Conservation (phyloP, 192 early-diverging fungal species). For the Podila clonocystis region DNA sequence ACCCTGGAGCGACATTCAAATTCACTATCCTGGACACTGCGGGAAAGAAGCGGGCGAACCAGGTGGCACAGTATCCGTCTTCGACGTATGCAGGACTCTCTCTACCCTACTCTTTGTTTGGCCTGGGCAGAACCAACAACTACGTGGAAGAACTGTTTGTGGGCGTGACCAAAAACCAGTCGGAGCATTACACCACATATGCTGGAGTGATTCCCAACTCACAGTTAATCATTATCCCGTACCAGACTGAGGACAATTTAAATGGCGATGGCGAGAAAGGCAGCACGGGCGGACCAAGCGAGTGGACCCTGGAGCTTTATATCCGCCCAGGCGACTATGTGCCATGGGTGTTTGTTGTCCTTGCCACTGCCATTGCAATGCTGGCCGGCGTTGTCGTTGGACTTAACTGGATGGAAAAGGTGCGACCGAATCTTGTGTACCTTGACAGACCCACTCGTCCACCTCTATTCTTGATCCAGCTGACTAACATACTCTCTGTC, state of each 20-base stretch:
- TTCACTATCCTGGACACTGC: constrained; percentile 84
- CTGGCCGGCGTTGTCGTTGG: constrained; percentile 76
- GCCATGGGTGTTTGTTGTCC: constrained; percentile 81
- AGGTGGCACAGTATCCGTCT: constrained; percentile 85
- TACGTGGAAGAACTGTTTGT: constrained; percentile 96
- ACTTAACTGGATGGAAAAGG: constrained; percentile 82
- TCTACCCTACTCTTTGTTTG: constrained; percentile 86
- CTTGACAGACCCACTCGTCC: too few relatives aligned
- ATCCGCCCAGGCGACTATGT: constrained; percentile 89
- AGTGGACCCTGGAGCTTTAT: constrained; percentile 90
- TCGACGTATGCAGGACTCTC: constrained; percentile 78
- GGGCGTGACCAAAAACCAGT: constrained; percentile 72
- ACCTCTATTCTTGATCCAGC: not conserved
- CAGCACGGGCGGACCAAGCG: constrained; percentile 47
- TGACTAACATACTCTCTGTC: not conserved
- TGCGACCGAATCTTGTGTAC: constrained; percentile 8
- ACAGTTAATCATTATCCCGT: constrained; percentile 88
- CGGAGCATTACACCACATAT: constrained; percentile 69
- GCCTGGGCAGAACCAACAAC: constrained; percentile 94
- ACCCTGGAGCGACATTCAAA: constrained; percentile 87
- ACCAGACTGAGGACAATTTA: constrained; percentile 58
- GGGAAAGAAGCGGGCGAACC: constrained; percentile 80
- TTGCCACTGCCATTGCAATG: constrained; percentile 75
- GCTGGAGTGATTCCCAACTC: constrained; percentile 95
- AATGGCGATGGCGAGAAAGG: not conserved